A percentile compares a stretch with the other conserved stretches of the same genome.
Conservation (phyloP, 371 early-diverging fungal genomes). For the Dichotomocladium elegans region DNA sequence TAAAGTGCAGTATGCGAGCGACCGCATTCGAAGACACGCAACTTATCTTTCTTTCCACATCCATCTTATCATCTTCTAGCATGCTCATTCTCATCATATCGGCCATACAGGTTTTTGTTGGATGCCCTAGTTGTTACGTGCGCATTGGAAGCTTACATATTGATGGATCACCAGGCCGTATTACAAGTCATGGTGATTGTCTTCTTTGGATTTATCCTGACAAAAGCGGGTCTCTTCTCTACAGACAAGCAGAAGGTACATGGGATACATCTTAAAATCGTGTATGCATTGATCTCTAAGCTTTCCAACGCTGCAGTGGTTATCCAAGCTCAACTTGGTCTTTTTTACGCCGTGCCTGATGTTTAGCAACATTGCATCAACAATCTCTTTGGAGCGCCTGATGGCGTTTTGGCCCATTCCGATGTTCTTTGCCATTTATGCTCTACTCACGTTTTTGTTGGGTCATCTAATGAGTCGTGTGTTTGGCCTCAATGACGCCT, state of each 20-base stretch:
- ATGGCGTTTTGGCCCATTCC: conserved; percentile 73
- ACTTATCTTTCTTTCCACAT: neutral
- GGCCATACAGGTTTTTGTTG: conserved; percentile 18
- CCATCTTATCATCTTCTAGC: too few species aligned
- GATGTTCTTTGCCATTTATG: conserved; percentile 54
- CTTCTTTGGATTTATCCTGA: conserved; percentile 44
- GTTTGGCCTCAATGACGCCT: conserved; percentile 44
- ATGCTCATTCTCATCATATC: conserved; percentile 15
- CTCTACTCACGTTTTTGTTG: conserved; percentile 22
- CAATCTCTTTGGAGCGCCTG: conserved; percentile 54
- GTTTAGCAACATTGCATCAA: conserved; percentile 69
- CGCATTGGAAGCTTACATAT: too few species aligned
- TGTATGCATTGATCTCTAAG: neutral
- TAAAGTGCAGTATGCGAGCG: too few species aligned
- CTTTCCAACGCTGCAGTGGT: too few species aligned
- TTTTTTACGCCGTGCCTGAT: conserved; percentile 77
- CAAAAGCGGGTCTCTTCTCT: conserved; percentile 43
- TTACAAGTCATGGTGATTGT: conserved; percentile 59
- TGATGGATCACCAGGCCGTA: conserved; percentile 38
- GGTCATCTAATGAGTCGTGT: conserved; percentile 39
- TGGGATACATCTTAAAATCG: conserved; percentile 8
- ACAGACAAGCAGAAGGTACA: conserved; percentile 57
- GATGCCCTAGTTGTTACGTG: too few species aligned
- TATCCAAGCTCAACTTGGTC: conserved; percentile 66
- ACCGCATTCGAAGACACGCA: too few species aligned